A percentile compares a stretch with the other conserved stretches of the same genome.
Conservation (phyloP, 257 asterid genomes). For the Hygrophila difformis region DNA sequence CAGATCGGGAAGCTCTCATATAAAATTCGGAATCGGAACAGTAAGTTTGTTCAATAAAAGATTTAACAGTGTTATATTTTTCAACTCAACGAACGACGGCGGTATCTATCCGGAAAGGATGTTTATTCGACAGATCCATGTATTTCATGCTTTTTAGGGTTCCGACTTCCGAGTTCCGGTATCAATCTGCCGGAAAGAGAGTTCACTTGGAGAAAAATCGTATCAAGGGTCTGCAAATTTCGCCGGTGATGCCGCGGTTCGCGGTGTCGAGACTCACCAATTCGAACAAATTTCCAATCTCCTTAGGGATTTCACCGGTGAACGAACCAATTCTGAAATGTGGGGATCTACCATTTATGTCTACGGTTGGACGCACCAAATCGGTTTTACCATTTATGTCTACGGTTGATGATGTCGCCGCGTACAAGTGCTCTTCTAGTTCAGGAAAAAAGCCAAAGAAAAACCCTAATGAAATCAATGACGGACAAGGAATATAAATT, state of each 20-base stretch:
- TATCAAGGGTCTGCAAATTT: conserved; percentile 49
- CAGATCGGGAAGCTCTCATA: conserved; percentile 52
- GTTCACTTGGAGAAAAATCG: conserved; percentile 72
- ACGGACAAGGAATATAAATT: too few species aligned
- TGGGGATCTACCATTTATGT: too few species aligned
- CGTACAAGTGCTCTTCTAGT: too few species aligned
- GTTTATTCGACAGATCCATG: conserved; percentile 73
- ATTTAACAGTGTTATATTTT: conserved; percentile 57
- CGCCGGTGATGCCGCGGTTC: conserved; percentile 58
- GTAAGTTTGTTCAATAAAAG: conserved; percentile 63
- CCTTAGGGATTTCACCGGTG: conserved; percentile 61
- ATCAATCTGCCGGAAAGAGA: conserved; percentile 41
- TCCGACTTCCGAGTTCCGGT: conserved; percentile 54
- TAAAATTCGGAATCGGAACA: conserved; percentile 65
- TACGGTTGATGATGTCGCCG: too few species aligned
- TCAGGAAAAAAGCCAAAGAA: too few species aligned
- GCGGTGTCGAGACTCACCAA: conserved; percentile 55
- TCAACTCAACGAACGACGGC: conserved; percentile 35
- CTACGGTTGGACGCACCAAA: too few species aligned
- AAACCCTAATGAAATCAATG: too few species aligned
- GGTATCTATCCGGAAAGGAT: conserved; percentile 60
- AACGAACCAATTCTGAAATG: too few species aligned
- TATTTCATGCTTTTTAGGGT: conserved; percentile 49
- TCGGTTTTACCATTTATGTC: too few species aligned
- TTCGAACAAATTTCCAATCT: conserved; percentile 46